These are phyloP conservation scores for Kurtzmaniella cleridarum DNA, from an alignment of 805 yeast genomes.

Conservation along the genomic window DNA sequence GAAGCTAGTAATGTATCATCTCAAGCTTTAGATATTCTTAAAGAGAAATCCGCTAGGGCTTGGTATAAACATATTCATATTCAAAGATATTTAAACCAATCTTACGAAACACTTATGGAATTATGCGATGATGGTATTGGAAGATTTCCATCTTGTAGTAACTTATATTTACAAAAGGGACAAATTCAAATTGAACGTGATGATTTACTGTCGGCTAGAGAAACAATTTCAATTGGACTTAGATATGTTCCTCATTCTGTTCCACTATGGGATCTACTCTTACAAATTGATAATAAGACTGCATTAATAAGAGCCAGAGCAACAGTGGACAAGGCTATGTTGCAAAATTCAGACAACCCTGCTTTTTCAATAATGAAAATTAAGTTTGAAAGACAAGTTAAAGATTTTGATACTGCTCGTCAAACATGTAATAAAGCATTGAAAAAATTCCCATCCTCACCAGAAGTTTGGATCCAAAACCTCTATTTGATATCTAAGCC, in stretches of 20 bases:
- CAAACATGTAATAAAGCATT: slow-evolving; percentile 55
- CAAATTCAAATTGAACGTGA: slow-evolving; percentile 41
- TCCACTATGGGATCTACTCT: slow-evolving; percentile 50
- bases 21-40: slow-evolving; percentile 10
- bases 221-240: slow-evolving; percentile 44
- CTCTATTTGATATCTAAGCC: slow-evolving; percentile 42
- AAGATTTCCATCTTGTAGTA: slow-evolving; percentile 43
- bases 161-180: slow-evolving; percentile 58
- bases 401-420: slow-evolving; percentile 48
- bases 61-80: slow-evolving; percentile 52
- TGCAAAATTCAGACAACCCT: slow-evolving; percentile 45
- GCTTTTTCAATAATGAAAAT: slow-evolving; percentile 56
- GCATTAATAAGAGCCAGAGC: slow-evolving; percentile 59
- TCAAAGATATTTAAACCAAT: slow-evolving; percentile 10
- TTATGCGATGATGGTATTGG: slow-evolving; percentile 43
- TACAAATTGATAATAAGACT: slow-evolving; percentile 30
- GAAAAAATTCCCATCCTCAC: slow-evolving; percentile 50
- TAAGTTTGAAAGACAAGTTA: slow-evolving; percentile 47
- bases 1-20: slow-evolving; percentile 32
- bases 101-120: not conserved
- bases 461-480: slow-evolving; percentile 62
- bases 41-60: slow-evolving; percentile 36
- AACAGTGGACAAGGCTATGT: slow-evolving; percentile 59
- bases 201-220: slow-evolving; percentile 38
- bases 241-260: slow-evolving; percentile 39